phyloP scores from a whole-genome alignment of 768 basidiomycete species.

The Hebeloma cylindrosporum region DNA sequence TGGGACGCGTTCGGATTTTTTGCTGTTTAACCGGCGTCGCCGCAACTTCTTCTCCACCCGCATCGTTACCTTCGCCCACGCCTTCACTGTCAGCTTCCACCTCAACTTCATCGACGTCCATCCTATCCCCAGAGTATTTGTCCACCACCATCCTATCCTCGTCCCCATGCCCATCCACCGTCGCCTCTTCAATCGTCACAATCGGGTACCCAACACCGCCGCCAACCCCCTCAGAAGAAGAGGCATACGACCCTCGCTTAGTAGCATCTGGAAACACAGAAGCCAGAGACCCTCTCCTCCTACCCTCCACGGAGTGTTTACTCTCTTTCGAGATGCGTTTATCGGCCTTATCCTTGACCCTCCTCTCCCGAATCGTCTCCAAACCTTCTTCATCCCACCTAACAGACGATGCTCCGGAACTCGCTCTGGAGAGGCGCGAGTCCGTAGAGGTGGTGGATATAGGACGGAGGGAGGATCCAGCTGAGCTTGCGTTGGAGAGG shows the following conservation, averaged over 20 bases:
- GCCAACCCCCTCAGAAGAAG: slow-evolving; percentile 3
- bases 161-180: slow-evolving; percentile 48
- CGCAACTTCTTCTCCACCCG: slow-evolving; percentile 14
- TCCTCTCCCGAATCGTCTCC: slow-evolving; percentile 47
- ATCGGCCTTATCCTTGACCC: slow-evolving; percentile 38
- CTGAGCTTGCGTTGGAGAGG: slow-evolving; percentile 19
- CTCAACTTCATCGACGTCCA: slow-evolving; percentile 18
- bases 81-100: slow-evolving; percentile 19
- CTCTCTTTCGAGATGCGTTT: slow-evolving; percentile 41
- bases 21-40: slow-evolving; percentile 46
- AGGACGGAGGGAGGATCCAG: slow-evolving; percentile 38
- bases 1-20: slow-evolving; percentile 54
- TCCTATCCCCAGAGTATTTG: slow-evolving; percentile 11
- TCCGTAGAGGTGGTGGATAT: slow-evolving; percentile 18
- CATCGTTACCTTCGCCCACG: slow-evolving; percentile 12
- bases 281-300: slow-evolving; percentile 52
- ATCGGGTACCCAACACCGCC: slow-evolving; percentile 35
- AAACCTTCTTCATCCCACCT: slow-evolving; percentile 36
- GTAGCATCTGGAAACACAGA: slow-evolving; percentile 58
- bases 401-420: slow-evolving; percentile 14
- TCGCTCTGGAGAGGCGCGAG: slow-evolving; percentile 21
- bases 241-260: not conserved
- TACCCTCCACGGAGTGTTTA: slow-evolving; percentile 47
- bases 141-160: slow-evolving; percentile 15
- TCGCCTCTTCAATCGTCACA: slow-evolving; percentile 52